Conservation (phyloP, 1,139 yeast species). For the Geotrichum siamense region DNA sequence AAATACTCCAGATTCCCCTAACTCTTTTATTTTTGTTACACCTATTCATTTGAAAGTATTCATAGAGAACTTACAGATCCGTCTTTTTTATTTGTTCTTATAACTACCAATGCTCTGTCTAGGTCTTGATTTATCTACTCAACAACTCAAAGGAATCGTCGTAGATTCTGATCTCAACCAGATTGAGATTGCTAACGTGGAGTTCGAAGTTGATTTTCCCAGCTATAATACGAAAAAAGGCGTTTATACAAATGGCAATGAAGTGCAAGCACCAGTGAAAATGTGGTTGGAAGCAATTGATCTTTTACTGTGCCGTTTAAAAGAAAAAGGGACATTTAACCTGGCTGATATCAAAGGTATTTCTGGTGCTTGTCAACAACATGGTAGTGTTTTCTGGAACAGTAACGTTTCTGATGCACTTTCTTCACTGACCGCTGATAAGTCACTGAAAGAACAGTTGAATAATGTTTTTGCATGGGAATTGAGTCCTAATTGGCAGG, state of each 20-base stretch:
- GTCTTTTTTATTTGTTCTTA: no score
- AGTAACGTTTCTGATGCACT: constrained; percentile 41
- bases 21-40: not conserved
- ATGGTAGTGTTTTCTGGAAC: constrained; percentile 83
- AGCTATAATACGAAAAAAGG: constrained; percentile 63
- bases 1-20: not conserved
- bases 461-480: constrained; percentile 50
- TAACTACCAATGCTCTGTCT: constrained; percentile 31
- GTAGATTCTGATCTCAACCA: constrained; percentile 50
- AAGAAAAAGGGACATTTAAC: constrained; percentile 43
- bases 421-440: constrained; percentile 18
- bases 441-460: constrained; percentile 21
- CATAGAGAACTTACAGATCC: no score
- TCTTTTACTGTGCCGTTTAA: constrained; percentile 50
- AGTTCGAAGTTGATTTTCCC: constrained; percentile 60
- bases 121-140: constrained; percentile 87
- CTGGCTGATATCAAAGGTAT: constrained; percentile 58
- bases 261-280: constrained; percentile 61
- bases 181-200: constrained; percentile 54
- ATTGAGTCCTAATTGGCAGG: constrained; percentile 90
- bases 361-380: constrained; percentile 89
- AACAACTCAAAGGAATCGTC: constrained; percentile 72
- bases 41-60: no score
- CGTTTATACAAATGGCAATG: constrained; percentile 43
- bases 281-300: constrained; percentile 90